Evolutionary conservation across 106 monocot species (phyloP), one percentile per base, ranked within the genome.

Genomic region (Apostasia shenzhenica): DNA sequence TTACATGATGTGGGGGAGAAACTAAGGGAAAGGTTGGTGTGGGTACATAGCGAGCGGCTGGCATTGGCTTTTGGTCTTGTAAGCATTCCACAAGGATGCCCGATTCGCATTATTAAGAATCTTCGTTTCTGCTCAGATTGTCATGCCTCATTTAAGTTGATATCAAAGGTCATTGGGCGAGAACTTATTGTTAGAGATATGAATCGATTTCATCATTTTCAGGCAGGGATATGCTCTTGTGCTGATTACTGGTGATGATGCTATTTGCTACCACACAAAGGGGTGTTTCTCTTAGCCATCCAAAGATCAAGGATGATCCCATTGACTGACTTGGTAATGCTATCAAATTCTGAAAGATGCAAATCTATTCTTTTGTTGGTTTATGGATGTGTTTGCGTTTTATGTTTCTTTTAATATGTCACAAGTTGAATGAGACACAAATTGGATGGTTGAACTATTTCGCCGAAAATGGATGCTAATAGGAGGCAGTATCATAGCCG

Each of bases 21-120:
- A 13, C 57, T 84, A 67, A 88, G 86, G 61, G 63, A 78, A 48
- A 66, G 55, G 41, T 63, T 82, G 4, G 56, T 91, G 14, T 91
- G 95, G 91, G 67, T 81, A 7, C 95, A 91, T 69, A 82, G 91
- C 57, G 88, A 91, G 81, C 83, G 91, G 76, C 55, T 95, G 70
- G 91, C 95, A n/a, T 74, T 95, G 67, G 95, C 91, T 49, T 82
- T 57, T 69, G 88, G 81, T 7, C 83, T 86, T 71, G 41, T 78
- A 50, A 70, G 67, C 5, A 57, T 75, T 55, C 83, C 83, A 37
- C 2, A 37, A 41, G 78, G 81, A 63, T 78, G 66, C 49, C 69
- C 82, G 47, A 79, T 95, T 73, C 79, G 78, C 7, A 89, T 91
- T 51, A 84, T 91, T 48, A 95, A 95, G 78, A 91, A 95, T 79